Evolutionary conservation across 1,284 basidiomycete genomes (phyloP).

Genomic region (Lentinula novae-zelandiae): DNA sequence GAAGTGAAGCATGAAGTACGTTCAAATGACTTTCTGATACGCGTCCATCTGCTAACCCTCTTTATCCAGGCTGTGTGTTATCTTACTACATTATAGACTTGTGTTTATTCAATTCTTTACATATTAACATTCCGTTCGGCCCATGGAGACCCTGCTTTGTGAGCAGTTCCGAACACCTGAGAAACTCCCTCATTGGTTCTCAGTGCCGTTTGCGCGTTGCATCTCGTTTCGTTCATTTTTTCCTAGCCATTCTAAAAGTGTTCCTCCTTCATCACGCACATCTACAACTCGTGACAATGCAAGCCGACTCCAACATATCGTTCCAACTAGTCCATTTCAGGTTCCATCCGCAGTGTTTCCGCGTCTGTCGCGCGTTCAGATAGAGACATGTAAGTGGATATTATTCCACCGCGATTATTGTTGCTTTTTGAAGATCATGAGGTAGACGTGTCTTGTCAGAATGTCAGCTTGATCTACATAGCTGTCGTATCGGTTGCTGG

Average conservation of each 20-base stretch:
- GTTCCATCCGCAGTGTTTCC: neutral
- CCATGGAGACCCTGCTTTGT: neutral
- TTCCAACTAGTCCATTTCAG: neutral
- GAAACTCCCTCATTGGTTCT: neutral
- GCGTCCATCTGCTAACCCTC: neutral
- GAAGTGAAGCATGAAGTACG: neutral
- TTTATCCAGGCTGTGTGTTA: neutral
- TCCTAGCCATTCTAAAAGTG: neutral
- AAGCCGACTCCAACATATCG: neutral
- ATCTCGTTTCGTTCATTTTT: constrained; percentile 3
- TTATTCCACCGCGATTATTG: neutral
- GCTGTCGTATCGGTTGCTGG: neutral
- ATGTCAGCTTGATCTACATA: neutral
- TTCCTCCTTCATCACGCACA: neutral
- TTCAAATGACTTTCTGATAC: neutral
- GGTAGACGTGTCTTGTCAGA: neutral
- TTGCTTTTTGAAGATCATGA: neutral
- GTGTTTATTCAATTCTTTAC: neutral
- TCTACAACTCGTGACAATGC: neutral
- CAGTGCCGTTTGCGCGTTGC: neutral
- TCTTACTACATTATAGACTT: neutral
- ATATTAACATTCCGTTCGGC: neutral
- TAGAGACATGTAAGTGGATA: neutral
- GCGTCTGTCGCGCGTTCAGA: neutral
- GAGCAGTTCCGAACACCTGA: neutral